Conservation (phyloP, 1,284 basidiomycete genomes). For the Takashimella koratensis region DNA sequence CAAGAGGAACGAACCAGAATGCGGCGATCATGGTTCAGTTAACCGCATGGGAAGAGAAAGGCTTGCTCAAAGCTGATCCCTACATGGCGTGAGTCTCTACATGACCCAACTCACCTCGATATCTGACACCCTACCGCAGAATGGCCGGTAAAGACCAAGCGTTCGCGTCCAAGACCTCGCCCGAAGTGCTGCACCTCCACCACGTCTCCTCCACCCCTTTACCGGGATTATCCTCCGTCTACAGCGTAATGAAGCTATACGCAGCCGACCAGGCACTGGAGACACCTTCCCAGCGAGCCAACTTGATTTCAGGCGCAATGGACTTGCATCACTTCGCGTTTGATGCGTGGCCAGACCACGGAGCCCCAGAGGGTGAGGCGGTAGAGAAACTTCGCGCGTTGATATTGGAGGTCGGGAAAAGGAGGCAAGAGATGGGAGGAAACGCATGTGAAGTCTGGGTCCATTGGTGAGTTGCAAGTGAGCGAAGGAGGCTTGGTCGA, state of each 20-base stretch:
- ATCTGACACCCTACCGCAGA: conserved; percentile 5
- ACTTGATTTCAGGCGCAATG: conserved; percentile 4
- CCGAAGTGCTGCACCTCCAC: conserved; percentile 4
- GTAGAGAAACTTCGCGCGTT: conserved; percentile 26
- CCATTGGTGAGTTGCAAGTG: conserved; percentile 37
- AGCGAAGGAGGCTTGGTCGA: neutral
- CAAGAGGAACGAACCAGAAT: conserved; percentile 4
- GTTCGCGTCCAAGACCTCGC: conserved; percentile 5
- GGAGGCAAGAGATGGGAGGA: conserved; percentile 15
- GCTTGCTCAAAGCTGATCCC: conserved; percentile 37
- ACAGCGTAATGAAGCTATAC: neutral
- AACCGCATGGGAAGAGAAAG: conserved; percentile 39
- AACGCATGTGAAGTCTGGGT: conserved; percentile 42
- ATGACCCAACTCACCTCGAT: neutral
- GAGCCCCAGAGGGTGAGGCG: conserved; percentile 32
- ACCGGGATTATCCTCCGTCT: neutral
- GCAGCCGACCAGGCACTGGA: neutral
- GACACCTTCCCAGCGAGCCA: neutral
- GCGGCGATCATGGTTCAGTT: conserved; percentile 40
- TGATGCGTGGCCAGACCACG: conserved; percentile 45
- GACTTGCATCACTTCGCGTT: conserved; percentile 38
- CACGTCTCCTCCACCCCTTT: neutral
- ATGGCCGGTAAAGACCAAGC: conserved; percentile 1
- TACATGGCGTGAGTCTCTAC: conserved; percentile 32
- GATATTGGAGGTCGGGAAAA: conserved; percentile 21